Base-by-base conservation (phyloP, 2,329 filamentous ascomycete species). In the Aspergillus ochraceus region DNA sequence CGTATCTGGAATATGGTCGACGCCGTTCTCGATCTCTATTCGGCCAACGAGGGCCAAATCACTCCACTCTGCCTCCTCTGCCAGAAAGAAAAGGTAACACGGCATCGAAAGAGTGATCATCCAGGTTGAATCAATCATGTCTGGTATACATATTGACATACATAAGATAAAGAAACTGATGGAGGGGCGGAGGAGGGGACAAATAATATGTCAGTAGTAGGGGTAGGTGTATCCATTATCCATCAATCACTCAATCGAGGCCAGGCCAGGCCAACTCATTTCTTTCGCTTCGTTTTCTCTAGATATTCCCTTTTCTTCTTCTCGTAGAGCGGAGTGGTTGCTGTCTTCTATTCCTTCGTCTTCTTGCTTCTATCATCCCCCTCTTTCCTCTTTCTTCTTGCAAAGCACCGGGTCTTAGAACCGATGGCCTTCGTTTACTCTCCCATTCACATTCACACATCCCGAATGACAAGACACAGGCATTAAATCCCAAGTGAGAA, bases 311-410 rank as follows among this genome's bases (percentile, higher is more conserved):
- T 42, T 42, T 5, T 36, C 12, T 36, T 36, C 17, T 57, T 60
- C 62, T 64, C 53, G 54, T 54, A 49, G 63, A 66, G 62, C 54
- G 60, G 64, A 65, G 64, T 66, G 52, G 56, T 63, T 54, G 54
- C 50, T 58, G 26, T 54, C 30, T 32, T 36, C 19, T 42, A 32
- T 32, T 57, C 49, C 39, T 39, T 20, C 17, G 26, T 54, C 30
- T 45, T 36, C 19, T 29, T 57, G 49, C 47, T 29, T 26, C 19
- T 54, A 24, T 55, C 55, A 6, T 2, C 24, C 29, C 11, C n/a
- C 19, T 32, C 20, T 39, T 29, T 12, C 20, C 22, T 22, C 36
- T 22, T 22, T 11, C 20, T 26, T 26, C 24, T 30, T 51, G 49
- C 49, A 14, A 36, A 36, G 32, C 5, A 36, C 32, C 32, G 11